These are phyloP conservation scores for Debaryomycetaceae sp. DNA, from an alignment of 1,139 yeast species.

Conservation along the genomic window DNA sequence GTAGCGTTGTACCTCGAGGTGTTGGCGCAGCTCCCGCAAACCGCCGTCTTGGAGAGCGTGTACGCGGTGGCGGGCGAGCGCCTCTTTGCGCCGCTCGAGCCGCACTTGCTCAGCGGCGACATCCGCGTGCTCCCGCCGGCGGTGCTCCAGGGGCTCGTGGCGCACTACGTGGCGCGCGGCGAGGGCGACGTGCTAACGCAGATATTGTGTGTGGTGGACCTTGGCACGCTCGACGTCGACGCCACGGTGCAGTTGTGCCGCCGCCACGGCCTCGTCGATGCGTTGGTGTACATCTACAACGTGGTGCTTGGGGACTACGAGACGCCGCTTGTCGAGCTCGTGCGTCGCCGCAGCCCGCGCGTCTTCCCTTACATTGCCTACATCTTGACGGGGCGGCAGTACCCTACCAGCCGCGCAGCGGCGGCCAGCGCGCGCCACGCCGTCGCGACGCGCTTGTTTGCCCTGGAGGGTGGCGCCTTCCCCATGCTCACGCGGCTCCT, in stretches of 20 bases:
- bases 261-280: slow-evolving; percentile 50
- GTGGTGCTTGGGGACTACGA: slow-evolving; percentile 58
- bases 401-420: slow-evolving; percentile 57
- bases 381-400: slow-evolving; percentile 70
- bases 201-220: slow-evolving; percentile 61
- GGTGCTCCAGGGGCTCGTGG: slow-evolving; percentile 57
- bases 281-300: slow-evolving; percentile 67
- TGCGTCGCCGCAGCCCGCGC: slow-evolving; percentile 13
- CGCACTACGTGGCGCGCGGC: slow-evolving; percentile 34
- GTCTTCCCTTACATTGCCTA: slow-evolving; percentile 53
- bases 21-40: too few relatives aligned
- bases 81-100: slow-evolving; percentile 51
- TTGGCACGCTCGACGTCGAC: slow-evolving; percentile 68
- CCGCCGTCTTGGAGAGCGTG: slow-evolving; percentile 48
- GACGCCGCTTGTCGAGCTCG: slow-evolving; percentile 54
- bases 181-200: slow-evolving; percentile 55
- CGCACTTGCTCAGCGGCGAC: slow-evolving; percentile 43
- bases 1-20: too few relatives aligned
- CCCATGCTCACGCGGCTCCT: slow-evolving; percentile 56
- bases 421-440: slow-evolving; percentile 37
- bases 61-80: slow-evolving; percentile 42
- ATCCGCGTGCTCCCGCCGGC: slow-evolving; percentile 55
- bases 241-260: slow-evolving; percentile 58
- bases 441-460: slow-evolving; percentile 53
- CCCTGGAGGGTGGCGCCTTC: slow-evolving; percentile 33